Evolutionary conservation across 441 rosid genomes (phyloP), one percentile per base, ranked within the genome.

Genomic region (Gossypium davidsonii): DNA sequence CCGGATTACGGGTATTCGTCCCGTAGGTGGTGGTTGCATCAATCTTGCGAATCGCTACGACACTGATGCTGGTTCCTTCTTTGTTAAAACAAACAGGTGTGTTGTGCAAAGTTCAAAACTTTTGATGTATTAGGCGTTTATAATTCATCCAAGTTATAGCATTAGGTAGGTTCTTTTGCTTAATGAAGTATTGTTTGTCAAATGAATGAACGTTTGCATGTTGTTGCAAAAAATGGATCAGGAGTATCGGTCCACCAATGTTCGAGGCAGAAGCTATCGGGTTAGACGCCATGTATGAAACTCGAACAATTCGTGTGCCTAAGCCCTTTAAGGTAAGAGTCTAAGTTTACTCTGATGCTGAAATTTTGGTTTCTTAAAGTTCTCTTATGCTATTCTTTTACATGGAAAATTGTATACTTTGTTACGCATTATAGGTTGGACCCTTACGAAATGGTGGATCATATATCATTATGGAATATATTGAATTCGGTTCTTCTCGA

Each of bases 181-280:
- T n/a, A 4, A 37, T 61, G 18, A 62, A 23, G 58, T 56, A 3
- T 46, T 58, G 31, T 31, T 51, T 72, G 44, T 34, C 6, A 21
- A 44, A 64, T 62, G 74, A 63, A 25, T 48, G 52, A 48, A 46
- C 77, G 39, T 15, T 71, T 58, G 31, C 17, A 55, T 70, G 20
- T 14, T 72, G 59, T 75, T 34, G 48, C 60, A 73, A 48, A 53
- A 53, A 51, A 64, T 81, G 63, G 25, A 52, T 73, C 82, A 94
- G 98, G 93, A 74, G 88, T 70, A 85, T 94, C 12, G 93, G 92
- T 69, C 93, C 91, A 46, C 81, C 84, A 20, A 91, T 94, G 98
- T 91, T 94, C 49, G 90, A 94, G 74, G 96, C 86, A 70, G 98
- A 94, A 76, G 95, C 96, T 82, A 92, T 89, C 75, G 97, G 98